Evolutionary conservation across 2,329 filamentous ascomycete genomes (phyloP), one percentile per base, ranked within the genome.

Genomic region (Pyrenophora graminea): DNA sequence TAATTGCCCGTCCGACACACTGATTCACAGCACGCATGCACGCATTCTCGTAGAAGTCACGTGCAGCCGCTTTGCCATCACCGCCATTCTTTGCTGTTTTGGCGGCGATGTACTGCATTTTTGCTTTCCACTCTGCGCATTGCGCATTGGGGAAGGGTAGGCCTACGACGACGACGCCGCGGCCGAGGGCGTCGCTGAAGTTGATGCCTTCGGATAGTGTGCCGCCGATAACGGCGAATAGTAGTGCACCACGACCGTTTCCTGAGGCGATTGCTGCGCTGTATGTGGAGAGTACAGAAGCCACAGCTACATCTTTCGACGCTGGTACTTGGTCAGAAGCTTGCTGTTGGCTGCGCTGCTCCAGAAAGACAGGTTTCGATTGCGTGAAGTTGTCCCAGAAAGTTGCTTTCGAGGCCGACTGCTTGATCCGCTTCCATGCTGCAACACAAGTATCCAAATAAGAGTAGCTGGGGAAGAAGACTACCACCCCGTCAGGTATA

Each of bases 11-110:
- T 1, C 94, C 94, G 61, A 99, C 92, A 68, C 90, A 94, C 77
- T 99, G 94, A 71, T 99, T 99, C 4, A 99, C 94, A 4, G 92
- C 91, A 33, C 94, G 82, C 92, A 99, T 97, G 71, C 92, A 97
- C 0, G 90, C 85, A 69, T 97, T 97, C 71, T 97, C 91, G 68
- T 95, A 96, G 67, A 90, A 96, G 54, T 93, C 89, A 45, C 87
- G 79, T 2, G 88, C 86, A 4, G 86, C 77, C 25, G 59, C 64
- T 47, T 72, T 61, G 0, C 76, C 79, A 48, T 71, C 76, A 33
- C 66, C 71, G 23, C 69, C 69, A 53, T 58, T 67, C 13, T 51
- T 53, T n/a, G 53, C 45, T 15, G 79, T 77, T 58, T 80, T 85
- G 0, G 83, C 77, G 65, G 96, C 90, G 10, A 97, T 85, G 68